Evolutionary conservation across 2,329 filamentous ascomycete species (phyloP).

Genomic region (Raffaelea arxii): DNA sequence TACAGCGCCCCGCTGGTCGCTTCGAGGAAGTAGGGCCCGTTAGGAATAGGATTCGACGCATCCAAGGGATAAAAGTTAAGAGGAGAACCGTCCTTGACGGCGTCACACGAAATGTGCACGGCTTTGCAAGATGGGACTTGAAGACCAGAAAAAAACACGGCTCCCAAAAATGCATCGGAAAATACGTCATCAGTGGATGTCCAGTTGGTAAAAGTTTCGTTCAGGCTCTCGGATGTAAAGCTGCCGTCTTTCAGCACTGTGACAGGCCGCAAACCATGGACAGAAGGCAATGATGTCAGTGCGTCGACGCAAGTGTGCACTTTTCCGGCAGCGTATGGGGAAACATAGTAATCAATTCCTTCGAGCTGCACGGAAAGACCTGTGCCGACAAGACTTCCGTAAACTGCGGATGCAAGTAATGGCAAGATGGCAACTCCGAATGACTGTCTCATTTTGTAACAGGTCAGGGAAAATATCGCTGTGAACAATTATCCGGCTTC

Average conservation of each 20-base stretch:
- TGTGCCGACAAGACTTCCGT: slow-evolving; percentile 16
- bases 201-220: slow-evolving; percentile 21
- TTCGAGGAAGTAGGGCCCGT: slow-evolving; percentile 28
- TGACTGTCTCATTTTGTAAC: too few relatives aligned
- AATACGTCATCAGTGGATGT: slow-evolving; percentile 19
- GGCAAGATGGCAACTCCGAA: too few relatives aligned
- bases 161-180: slow-evolving; percentile 15
- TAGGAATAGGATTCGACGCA: slow-evolving; percentile 16
- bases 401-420: too few relatives aligned
- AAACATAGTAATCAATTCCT: slow-evolving; percentile 23
- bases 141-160: slow-evolving; percentile 15
- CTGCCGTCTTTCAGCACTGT: slow-evolving; percentile 21
- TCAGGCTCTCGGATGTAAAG: slow-evolving; percentile 10
- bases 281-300: slow-evolving; percentile 12
- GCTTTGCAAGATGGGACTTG: slow-evolving; percentile 9
- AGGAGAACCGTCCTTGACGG: too few relatives aligned
- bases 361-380: slow-evolving; percentile 22
- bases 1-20: slow-evolving; percentile 20
- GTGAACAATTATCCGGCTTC: too few relatives aligned
- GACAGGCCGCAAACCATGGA: slow-evolving; percentile 23
- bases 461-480: too few relatives aligned
- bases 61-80: slow-evolving; percentile 9
- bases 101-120: neutral
- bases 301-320: slow-evolving; percentile 10
- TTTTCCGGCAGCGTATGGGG: slow-evolving; percentile 21